Percentiles rank a stretch among this genome's conserved stretches.
phyloP scores from a whole-genome alignment of 257 asterid species.

The Solanum bulbocastanum region DNA sequence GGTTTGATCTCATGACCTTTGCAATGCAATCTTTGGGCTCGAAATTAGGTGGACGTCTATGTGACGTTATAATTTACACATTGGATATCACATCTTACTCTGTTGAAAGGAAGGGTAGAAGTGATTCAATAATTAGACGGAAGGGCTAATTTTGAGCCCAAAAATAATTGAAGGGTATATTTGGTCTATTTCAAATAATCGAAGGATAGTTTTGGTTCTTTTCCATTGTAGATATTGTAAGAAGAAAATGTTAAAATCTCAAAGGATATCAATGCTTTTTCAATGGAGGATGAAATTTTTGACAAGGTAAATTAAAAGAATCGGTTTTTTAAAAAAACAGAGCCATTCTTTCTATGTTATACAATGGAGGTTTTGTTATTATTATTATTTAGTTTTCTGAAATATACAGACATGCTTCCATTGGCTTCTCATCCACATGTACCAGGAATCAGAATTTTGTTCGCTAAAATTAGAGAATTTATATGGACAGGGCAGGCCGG shows the following conservation, averaged over 20 bases:
- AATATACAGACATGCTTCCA: neutral
- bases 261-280: neutral
- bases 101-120: neutral
- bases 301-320: neutral
- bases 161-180: no score
- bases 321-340: neutral
- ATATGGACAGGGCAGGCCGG: neutral
- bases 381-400: neutral
- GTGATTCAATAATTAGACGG: neutral
- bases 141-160: no score
- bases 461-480: neutral
- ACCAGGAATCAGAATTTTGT: neutral
- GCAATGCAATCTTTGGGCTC: neutral
- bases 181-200: no score
- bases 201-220: no score
- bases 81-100: no score
- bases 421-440: neutral
- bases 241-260: neutral
- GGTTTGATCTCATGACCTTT: neutral
- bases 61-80: no score
- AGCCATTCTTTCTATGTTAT: neutral
- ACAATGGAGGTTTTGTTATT: neutral
- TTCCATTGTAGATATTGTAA: neutral
- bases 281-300: neutral
- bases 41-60: neutral